Evolutionary conservation across 257 asterid genomes (phyloP), one percentile per base, ranked within the genome.

Genomic region (Striga asiatica): DNA sequence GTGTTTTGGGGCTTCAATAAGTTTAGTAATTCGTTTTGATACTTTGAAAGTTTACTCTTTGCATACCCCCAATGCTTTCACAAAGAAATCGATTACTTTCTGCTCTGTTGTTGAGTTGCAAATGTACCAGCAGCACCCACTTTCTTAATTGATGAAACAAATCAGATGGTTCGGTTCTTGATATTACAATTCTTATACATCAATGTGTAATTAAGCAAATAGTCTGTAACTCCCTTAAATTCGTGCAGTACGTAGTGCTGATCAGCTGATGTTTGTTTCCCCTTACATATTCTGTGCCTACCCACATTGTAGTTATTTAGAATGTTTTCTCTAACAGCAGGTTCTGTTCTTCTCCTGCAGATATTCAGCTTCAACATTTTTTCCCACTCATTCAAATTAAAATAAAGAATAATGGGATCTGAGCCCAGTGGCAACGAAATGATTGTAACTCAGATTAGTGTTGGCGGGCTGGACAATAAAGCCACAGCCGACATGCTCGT

Each of bases 391-490:
- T 50, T 10, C 23, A 28, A 25, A 24, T 35, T 54, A n/a, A 50
- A 63, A 14, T 17, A 16, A 17, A 2, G 6, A 6, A 0, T 21
- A 45, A 79, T 89, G 97, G 84, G 71, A 48, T 78, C 83, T 27
- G 56, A 61, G 62, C 29, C 57, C 45, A 38, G 74, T 23, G 82
- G 71, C 13, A 74, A 57, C 12, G 70, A 71, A 38, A 39, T 74
- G 70, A 59, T 81, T 24, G 79, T 82, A 25, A 81, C 94, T 48
- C 99, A 92, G 69, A 81, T 92, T 42, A 76, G 95, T 56, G 83
- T 82, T 37, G 99, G 91, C 51, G 97, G 95, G 49, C 67, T 88
- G 11, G 71, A 55, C 16, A 50, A 61, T 22, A 4, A 65, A 64
- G 78, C 81, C 58, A 79, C 91, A 6, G 99, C 97, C 49, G 71